A percentile compares a stretch with the other conserved stretches of the same genome.
Conservation (phyloP, 495 filamentous ascomycete species). For the Lindgomyces ingoldianus region DNA sequence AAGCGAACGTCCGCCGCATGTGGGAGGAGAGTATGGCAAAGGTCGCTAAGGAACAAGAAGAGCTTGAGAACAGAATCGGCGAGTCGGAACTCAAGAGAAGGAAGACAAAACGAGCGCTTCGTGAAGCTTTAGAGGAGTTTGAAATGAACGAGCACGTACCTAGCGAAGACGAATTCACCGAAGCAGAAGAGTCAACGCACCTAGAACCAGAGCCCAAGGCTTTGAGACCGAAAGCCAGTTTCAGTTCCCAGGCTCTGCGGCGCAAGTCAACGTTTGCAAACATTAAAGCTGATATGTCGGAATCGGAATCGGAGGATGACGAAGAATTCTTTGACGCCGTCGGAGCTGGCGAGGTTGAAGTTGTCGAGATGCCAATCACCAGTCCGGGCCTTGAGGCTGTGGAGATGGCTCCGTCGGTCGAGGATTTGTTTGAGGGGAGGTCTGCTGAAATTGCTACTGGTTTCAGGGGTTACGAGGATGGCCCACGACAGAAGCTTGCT, state of each 20-base stretch:
- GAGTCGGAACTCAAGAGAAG: slow-evolving; percentile 89
- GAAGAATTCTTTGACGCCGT: slow-evolving; percentile 98
- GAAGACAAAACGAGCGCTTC: slow-evolving; percentile 83
- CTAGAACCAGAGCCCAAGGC: slow-evolving; percentile 1
- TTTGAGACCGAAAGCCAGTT: slow-evolving; percentile 7
- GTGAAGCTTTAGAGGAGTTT: slow-evolving; percentile 74
- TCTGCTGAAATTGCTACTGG: slow-evolving; percentile 66
- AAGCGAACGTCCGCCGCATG: slow-evolving; percentile 82
- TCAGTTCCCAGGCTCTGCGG: slow-evolving; percentile 42
- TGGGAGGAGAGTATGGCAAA: slow-evolving; percentile 99
- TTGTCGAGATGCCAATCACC: slow-evolving; percentile 57
- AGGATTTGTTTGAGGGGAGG: slow-evolving; percentile 55
- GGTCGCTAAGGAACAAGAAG: slow-evolving; percentile 89
- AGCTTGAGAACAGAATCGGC: slow-evolving; percentile 79
- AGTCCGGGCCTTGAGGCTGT: slow-evolving; percentile 47
- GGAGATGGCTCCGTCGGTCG: slow-evolving; percentile 40
- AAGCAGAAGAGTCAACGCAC: slow-evolving; percentile 14
- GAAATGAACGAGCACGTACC: slow-evolving; percentile 49
- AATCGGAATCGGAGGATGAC: slow-evolving; percentile 72
- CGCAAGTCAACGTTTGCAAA: slow-evolving; percentile 60
- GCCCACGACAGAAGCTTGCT: slow-evolving; percentile 72
- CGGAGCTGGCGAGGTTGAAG: slow-evolving; percentile 86
- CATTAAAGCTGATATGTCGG: slow-evolving; percentile 51
- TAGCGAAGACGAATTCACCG: slow-evolving; percentile 30
- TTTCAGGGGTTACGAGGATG: slow-evolving; percentile 89